phyloP scores from a whole-genome alignment of 2,329 filamentous ascomycete genomes.

The Ophiostoma triangulosporum region DNA sequence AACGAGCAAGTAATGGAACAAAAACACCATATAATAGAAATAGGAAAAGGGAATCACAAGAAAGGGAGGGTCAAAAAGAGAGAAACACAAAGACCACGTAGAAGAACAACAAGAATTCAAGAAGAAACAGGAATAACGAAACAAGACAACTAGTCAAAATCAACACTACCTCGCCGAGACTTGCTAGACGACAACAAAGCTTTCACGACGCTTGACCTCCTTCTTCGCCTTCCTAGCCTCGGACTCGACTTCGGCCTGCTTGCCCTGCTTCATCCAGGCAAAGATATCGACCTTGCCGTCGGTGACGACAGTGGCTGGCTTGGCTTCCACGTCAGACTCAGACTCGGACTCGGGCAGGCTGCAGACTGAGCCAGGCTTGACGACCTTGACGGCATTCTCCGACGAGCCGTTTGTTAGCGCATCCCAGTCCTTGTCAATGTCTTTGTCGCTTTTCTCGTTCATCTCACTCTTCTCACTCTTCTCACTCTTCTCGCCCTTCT shows the following conservation, averaged over 20 bases:
- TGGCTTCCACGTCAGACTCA: no score
- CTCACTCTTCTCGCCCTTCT: not conserved
- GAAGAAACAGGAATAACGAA: not conserved
- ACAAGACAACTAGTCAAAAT: not conserved
- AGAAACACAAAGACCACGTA: not conserved
- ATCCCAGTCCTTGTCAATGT: not conserved
- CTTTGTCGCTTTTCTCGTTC: no score
- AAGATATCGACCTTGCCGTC: not conserved
- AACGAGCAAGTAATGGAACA: not conserved
- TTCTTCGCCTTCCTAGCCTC: not conserved
- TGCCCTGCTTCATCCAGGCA: not conserved
- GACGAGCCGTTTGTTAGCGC: not conserved
- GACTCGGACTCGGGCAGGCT: not conserved
- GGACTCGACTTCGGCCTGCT: not conserved
- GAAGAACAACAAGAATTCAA: not conserved
- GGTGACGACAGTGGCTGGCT: no score
- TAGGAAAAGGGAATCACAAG: not conserved
- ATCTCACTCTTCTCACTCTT: not conserved
- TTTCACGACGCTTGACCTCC: not conserved
- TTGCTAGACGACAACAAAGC: constrained; percentile 1
- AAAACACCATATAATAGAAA: not conserved
- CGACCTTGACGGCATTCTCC: not conserved
- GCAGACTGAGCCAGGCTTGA: not conserved
- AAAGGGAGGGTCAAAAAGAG: not conserved
- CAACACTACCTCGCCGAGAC: not conserved